Evolutionary conservation across 1,139 yeast species (phyloP).

Genomic region (Hemisphaericaspora subhashii): DNA sequence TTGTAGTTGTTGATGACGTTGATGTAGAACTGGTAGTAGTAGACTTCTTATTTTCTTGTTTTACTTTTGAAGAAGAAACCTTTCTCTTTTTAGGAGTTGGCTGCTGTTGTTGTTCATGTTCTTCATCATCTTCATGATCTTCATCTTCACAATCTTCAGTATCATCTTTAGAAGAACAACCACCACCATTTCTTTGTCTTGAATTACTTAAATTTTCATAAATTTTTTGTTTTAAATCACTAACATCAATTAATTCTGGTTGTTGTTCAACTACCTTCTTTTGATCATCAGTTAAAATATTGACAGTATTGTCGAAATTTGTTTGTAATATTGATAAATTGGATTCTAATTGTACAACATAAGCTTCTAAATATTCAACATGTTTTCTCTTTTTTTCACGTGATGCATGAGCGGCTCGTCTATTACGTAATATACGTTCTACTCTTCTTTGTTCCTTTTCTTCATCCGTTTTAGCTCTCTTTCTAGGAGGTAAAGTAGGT

Average conservation of each 20-base stretch:
- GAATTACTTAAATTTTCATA: slow-evolving; percentile 29
- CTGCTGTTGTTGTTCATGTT: slow-evolving; percentile 4
- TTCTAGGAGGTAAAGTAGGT: slow-evolving; percentile 81
- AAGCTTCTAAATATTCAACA: slow-evolving; percentile 78
- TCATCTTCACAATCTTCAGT: slow-evolving; percentile 5
- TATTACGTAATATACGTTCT: slow-evolving; percentile 87
- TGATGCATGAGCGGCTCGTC: slow-evolving; percentile 97
- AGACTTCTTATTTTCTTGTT: slow-evolving; percentile 1
- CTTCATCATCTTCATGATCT: slow-evolving; percentile 11
- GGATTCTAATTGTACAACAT: slow-evolving; percentile 51
- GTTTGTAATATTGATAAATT: slow-evolving; percentile 28
- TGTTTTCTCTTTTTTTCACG: slow-evolving; percentile 95
- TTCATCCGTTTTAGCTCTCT: slow-evolving; percentile 93
- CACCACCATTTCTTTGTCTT: slow-evolving; percentile 8
- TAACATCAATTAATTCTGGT: slow-evolving; percentile 24
- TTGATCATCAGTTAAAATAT: slow-evolving; percentile 18
- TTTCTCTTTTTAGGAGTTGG: slow-evolving; percentile 13
- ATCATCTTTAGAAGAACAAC: slow-evolving; percentile 5
- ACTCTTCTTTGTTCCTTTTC: slow-evolving; percentile 96
- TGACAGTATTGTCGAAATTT: slow-evolving; percentile 22
- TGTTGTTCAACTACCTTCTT: slow-evolving; percentile 16
- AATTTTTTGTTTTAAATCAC: slow-evolving; percentile 34
- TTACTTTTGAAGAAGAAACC: not conserved
- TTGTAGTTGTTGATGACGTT: slow-evolving; percentile 3
- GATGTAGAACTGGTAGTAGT: slow-evolving; percentile 5